These are phyloP conservation scores for Syncephalastrum contaminatum DNA, from an alignment of 371 early-diverging fungal species.

Conservation along the genomic window DNA sequence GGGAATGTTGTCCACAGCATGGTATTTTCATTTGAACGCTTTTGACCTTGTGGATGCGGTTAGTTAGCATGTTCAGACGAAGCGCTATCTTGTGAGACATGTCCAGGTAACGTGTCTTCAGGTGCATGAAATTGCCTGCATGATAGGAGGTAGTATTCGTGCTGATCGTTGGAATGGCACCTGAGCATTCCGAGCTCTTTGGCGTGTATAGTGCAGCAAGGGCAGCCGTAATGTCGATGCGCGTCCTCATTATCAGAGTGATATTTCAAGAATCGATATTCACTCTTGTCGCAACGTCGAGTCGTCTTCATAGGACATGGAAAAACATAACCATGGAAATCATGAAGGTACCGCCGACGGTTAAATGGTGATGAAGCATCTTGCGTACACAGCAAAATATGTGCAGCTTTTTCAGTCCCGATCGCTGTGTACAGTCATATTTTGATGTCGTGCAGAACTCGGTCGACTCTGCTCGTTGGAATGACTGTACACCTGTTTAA, in stretches of 20 bases:
- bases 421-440: too few species aligned
- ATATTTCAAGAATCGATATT: neutral
- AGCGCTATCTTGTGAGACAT: neutral
- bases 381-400: too few species aligned
- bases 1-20: slow-evolving; percentile 7
- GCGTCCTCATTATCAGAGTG: neutral
- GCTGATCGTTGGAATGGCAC: neutral
- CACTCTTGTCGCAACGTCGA: too few species aligned
- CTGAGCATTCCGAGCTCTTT: neutral
- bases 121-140: neutral
- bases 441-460: too few species aligned
- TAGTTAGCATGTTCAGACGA: slow-evolving; percentile 2
- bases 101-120: slow-evolving; percentile 1
- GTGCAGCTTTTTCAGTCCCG: too few species aligned
- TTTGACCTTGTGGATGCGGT: slow-evolving; percentile 8
- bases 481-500: too few species aligned
- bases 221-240: neutral
- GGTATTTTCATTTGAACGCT: slow-evolving; percentile 9
- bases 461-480: too few species aligned
- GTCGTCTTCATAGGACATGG: too few species aligned
- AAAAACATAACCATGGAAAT: too few species aligned
- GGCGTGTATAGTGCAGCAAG: slow-evolving; percentile 1
- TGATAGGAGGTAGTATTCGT: neutral
- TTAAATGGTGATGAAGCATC: too few species aligned
- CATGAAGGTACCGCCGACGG: too few species aligned